Percentiles rank a stretch among this genome's conserved stretches.
phyloP scores from a whole-genome alignment of 2,329 filamentous ascomycete genomes.

The Hymenoscyphus scutula region DNA sequence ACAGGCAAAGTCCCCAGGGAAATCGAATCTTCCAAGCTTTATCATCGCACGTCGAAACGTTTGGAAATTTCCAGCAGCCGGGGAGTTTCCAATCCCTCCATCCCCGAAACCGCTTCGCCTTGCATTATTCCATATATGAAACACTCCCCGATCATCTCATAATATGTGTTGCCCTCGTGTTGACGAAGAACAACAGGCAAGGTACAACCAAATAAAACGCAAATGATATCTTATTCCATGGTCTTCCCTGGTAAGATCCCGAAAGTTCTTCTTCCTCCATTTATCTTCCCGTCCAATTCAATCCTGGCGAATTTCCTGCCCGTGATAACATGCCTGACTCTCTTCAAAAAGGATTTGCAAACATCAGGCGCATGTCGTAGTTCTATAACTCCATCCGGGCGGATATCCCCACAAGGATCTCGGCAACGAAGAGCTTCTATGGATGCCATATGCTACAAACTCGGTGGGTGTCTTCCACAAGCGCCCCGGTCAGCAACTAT shows the following conservation, averaged over 20 bases:
- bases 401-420: background rate
- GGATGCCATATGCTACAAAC: background rate
- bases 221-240: background rate
- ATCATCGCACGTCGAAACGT: background rate
- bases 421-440: background rate
- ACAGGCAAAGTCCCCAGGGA: too few species aligned
- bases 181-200: background rate
- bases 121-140: conserved; percentile 36
- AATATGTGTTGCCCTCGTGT: background rate
- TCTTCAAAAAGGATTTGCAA: background rate
- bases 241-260: background rate
- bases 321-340: background rate
- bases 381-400: background rate
- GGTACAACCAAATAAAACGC: background rate
- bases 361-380: background rate
- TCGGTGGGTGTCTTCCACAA: background rate
- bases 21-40: background rate
- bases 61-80: background rate
- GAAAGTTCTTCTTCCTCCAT: background rate
- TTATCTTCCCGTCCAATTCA: background rate
- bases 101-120: conserved; percentile 15
- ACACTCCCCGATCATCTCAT: conserved; percentile 4
- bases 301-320: background rate
- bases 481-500: background rate
- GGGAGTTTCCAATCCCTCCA: background rate